These are phyloP conservation scores for Umbelopsis vinacea DNA, from an alignment of 192 early-diverging fungal genomes.

Conservation along the genomic window DNA sequence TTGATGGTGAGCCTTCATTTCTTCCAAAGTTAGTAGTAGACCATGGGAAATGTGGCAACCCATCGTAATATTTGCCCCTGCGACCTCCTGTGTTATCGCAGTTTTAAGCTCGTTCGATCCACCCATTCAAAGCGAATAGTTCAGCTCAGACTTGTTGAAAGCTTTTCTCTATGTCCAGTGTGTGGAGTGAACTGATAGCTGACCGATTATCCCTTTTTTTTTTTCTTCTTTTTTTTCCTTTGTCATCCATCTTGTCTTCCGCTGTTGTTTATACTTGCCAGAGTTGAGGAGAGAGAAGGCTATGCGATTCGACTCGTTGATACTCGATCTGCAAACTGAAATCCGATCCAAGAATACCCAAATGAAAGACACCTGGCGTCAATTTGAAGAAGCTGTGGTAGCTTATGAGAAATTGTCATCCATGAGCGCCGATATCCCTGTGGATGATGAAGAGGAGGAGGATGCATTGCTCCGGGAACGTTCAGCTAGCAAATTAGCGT, in stretches of 20 bases:
- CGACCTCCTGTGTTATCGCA: not conserved
- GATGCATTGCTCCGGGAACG: not conserved
- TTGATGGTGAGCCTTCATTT: conserved; percentile 21
- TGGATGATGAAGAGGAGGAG: not conserved
- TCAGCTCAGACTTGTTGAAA: too few species aligned
- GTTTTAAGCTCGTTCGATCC: too few species aligned
- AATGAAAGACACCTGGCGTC: conserved; percentile 19
- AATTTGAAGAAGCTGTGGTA: conserved; percentile 11
- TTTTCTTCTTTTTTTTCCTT: not conserved
- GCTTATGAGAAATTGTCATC: conserved; percentile 15
- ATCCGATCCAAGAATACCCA: conserved; percentile 1
- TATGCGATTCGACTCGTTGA: conserved; percentile 13
- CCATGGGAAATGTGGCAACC: not conserved
- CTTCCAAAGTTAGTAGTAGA: not conserved
- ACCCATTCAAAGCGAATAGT: too few species aligned
- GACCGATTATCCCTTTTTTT: not conserved
- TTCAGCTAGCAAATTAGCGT: not conserved
- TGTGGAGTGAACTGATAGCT: not conserved
- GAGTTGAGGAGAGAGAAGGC: conserved; percentile 19
- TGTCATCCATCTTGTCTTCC: not conserved
- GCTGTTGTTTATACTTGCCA: not conserved
- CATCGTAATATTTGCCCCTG: not conserved
- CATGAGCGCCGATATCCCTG: not conserved
- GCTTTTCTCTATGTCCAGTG: not conserved
- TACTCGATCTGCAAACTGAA: conserved; percentile 10